Base-by-base conservation (phyloP, 805 yeast species). In the Saccharomycopsis malanga region DNA sequence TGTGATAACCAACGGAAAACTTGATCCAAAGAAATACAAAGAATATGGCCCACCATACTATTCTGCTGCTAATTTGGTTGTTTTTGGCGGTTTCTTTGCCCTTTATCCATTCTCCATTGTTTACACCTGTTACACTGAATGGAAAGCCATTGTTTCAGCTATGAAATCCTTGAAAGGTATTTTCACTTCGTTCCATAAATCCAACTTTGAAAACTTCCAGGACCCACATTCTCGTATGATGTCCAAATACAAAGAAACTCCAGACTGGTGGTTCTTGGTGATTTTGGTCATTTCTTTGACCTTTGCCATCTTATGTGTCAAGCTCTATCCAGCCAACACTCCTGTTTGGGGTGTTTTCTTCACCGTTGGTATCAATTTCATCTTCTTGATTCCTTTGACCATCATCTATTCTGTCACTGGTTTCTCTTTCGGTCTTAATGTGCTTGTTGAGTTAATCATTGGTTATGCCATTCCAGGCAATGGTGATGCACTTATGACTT, bases 21-120 rank as follows among this genome's bases (percentile, higher is more conserved):
- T 80, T 39, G 81, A 78, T 56, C 51, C 60, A 20, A 58, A 54
- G 2, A 72, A 71, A 54, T 79, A 79, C 57, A 64, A 67, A 46
- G 50, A 60, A n/a, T 73, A 77, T 52, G 82, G 85, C 1, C 81
- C 84, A 6, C 87, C 87, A 6, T 81, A 72, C 60, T 79, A 77
- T 57, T 58, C 77, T 24, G 85, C 87, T 4, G 84, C 79, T 1
- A 76, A 76, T 57, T 61, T 79, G 50, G 75, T 80, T 7, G 60
- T 69, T 18, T 79, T 78, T 56, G 83, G 84, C 17, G 73, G 79
- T 0, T 71, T 67, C 56, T 77, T 77, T 59, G 73, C 74, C 34
- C 59, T 74, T 41, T 76, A 77, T 54, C 81, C 85, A 3, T 72
- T 79, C 54, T 69, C 76, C 18, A 69, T 79, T 18, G 58, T 72